Base-by-base conservation (phyloP, 2,329 filamentous ascomycete species). In the Ascochyta viciae-villosae region DNA sequence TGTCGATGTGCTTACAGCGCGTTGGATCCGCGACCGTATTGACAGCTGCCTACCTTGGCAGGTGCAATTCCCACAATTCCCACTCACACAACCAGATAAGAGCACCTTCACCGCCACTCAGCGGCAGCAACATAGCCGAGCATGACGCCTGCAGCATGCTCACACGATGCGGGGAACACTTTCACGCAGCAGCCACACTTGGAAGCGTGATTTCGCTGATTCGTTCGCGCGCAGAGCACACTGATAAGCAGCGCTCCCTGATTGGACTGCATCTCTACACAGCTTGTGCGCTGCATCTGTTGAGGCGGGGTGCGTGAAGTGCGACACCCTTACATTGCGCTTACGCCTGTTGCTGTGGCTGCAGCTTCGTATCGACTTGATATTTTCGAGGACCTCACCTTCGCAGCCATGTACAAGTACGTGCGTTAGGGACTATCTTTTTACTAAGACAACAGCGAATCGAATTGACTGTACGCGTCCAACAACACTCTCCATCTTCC, bases 271-370 rank as follows among this genome's bases (percentile, higher is more conserved):
- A 47, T 1, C 10, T 34, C 31, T 43, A 43, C 47, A 56, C 53
- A 51, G 31, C 37, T 46, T 41, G 31, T 37, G 29, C 12, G 40
- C 9, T 54, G 53, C 53, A 56, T 56, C 34, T 56, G 53, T 56
- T 56, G 53, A 56, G 53, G 53, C 53, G 53, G 53, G 53, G 53
- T 51, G 53, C 53, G 47, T 56, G 26, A 47, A 31, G 47, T 35
- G 37, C 42, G 47, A 56, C 47, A 56, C 43, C 47, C 53, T 51
- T 51, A 43, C 47, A 24, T 15, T 47, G 47, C 47, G 31, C 47
- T 29, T 23, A 16, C 41, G 29, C 27, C 26, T 16, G 52, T 19
- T 29, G 13, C 22, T 51, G 53, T 51, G 53, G 53, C 53, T 56
- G 47, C 47, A 47, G 26, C 10, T 29, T 48, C 47, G 47, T 45